phyloP scores from a whole-genome alignment of 2,329 filamentous ascomycete genomes.

The Magnaporthiopsis incrustans region DNA sequence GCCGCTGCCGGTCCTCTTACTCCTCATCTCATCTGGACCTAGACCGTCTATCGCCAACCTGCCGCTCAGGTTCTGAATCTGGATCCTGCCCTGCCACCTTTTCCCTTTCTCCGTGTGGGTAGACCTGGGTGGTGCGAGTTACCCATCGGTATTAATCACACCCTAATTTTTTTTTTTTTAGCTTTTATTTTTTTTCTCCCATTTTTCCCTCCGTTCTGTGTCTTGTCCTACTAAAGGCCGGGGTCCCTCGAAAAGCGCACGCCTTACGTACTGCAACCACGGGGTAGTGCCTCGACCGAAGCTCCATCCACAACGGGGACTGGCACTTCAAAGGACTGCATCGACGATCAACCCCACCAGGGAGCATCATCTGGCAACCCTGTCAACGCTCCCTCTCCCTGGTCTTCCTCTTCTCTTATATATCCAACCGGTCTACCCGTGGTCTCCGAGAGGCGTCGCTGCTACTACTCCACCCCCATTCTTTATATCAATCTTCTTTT shows the following conservation, averaged over 20 bases:
- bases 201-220: background rate
- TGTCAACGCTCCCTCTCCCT: slow-evolving; percentile 28
- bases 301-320: slow-evolving; percentile 33
- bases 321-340: slow-evolving; percentile 28
- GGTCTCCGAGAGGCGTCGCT: background rate
- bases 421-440: background rate
- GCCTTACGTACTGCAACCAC: slow-evolving; percentile 29
- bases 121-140: slow-evolving; percentile 20
- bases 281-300: slow-evolving; percentile 25
- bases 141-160: slow-evolving; percentile 35
- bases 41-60: slow-evolving; percentile 4
- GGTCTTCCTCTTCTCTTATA: slow-evolving; percentile 11
- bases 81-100: slow-evolving; percentile 38
- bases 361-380: slow-evolving; percentile 28
- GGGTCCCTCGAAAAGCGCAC: slow-evolving; percentile 26
- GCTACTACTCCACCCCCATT: slow-evolving; percentile 2
- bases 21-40: background rate
- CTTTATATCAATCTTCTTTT: slow-evolving; percentile 2
- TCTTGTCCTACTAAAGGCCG: slow-evolving; percentile 35
- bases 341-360: slow-evolving; percentile 31
- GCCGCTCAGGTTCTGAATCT: slow-evolving; percentile 25
- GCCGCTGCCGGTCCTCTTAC: background rate
- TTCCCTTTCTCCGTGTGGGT: slow-evolving; percentile 22
- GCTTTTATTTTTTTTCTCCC: background rate
- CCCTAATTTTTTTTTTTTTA: slow-evolving; percentile 20